phyloP scores from a whole-genome alignment of 805 yeast genomes.

The Ogataea chonburiensis region DNA sequence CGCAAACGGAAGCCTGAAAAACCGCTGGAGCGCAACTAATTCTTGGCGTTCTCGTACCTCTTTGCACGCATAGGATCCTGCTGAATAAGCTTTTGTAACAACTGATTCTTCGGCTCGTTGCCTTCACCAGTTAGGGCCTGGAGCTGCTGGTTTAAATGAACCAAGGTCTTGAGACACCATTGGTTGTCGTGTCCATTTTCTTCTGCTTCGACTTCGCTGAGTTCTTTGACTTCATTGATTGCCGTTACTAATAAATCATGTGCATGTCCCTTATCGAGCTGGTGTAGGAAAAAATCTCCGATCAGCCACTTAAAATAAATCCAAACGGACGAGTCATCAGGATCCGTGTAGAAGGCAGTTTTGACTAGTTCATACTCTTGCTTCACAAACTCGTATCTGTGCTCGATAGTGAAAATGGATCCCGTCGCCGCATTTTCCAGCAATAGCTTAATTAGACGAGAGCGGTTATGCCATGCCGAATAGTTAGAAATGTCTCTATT shows the following conservation, averaged over 20 bases:
- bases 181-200: slow-evolving; percentile 61
- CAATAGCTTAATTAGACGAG: slow-evolving; percentile 60
- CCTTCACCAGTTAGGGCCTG: slow-evolving; percentile 11
- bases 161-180: slow-evolving; percentile 72
- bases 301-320: slow-evolving; percentile 80
- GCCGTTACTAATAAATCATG: slow-evolving; percentile 44
- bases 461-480: slow-evolving; percentile 94
- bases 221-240: slow-evolving; percentile 50
- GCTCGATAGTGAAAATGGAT: slow-evolving; percentile 17
- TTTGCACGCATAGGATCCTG: slow-evolving; percentile 66
- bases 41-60: slow-evolving; percentile 46
- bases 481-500: slow-evolving; percentile 85
- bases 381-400: slow-evolving; percentile 35
- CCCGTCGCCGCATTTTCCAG: slow-evolving; percentile 31
- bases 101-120: slow-evolving; percentile 19
- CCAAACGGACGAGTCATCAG: slow-evolving; percentile 94
- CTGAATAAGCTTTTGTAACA: slow-evolving; percentile 45
- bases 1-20: slow-evolving; percentile 12
- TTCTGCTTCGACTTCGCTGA: slow-evolving; percentile 70
- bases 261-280: slow-evolving; percentile 29
- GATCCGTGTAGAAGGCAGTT: slow-evolving; percentile 88
- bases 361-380: slow-evolving; percentile 68
- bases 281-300: slow-evolving; percentile 41
- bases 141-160: slow-evolving; percentile 43
- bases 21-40: slow-evolving; percentile 3